Base-by-base conservation (phyloP, 495 filamentous ascomycete species). In the Alectoria sarmentosa region DNA sequence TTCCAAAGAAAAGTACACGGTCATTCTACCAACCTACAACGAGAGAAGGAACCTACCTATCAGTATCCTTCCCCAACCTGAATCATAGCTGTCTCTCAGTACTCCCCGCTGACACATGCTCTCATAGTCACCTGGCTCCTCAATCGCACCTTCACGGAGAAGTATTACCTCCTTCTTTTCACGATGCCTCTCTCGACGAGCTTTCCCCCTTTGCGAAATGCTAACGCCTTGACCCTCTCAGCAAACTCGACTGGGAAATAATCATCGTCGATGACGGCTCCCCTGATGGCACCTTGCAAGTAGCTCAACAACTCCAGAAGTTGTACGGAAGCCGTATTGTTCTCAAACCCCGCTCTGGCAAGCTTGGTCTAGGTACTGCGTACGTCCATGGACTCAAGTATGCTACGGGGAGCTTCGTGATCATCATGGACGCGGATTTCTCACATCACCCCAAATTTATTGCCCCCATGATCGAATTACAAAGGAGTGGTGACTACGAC, bases 381-480 rank as follows among this genome's bases (percentile, higher is more conserved):
- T 98, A 98, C 79, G 89, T 98, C 52, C 92, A 98, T 75, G 94
- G 94, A 48, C 81, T 98, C 60, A 81, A 92, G 72, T 96, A 86
- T 73, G 87, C 80, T 42, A 90, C 86, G 30, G 94, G 94, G 67
- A 96, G 92, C 81, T 98, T 84, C 75, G 88, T 98, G 65, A 90
- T 98, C 80, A 98, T 98, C 82, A 98, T 98, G 94, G 94, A 98
- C 80, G 94, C 94, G 76, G 94, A 98, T 77, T 98, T 98, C 85
- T 90, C 85, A 72, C 95, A 98, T 80, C 94, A 98, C 78, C 92
- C 92, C 72, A 96, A 96, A 79, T 97, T 96, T 82, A 90, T 97
- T 73, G 84, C 90, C 62, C 79, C 87, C 70, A 95, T 96, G 90
- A 90, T 96, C 66, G 77, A 78, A 61, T 84, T 83, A 70, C 91